Evolutionary conservation across 2,329 filamentous ascomycete genomes (phyloP), one percentile per base, ranked within the genome.

Genomic region (Pseudogymnoascus sp.): DNA sequence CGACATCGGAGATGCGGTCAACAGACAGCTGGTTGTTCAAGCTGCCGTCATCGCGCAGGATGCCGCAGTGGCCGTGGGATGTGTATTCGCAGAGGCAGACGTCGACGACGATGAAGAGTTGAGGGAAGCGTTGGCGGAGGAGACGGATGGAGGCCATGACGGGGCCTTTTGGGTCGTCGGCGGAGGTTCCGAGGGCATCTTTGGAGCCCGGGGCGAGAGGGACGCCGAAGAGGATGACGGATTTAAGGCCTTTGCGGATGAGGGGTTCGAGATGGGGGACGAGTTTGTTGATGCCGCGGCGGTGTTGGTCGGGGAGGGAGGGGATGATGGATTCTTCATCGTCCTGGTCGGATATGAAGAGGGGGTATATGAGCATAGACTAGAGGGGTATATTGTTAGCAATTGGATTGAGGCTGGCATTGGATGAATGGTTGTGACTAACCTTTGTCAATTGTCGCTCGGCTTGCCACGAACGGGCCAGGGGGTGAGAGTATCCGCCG

Each of bases 31-130:
- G 86, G 74, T 99, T 98, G 83, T 98, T 96, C 65, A 99, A 82
- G 66, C 87, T 89, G 66, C 92, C 92, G 74, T 99, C 95, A 69
- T 97, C 92, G 63, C 92, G 87, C 53, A 99, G 83, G 70, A 99
- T 97, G 61, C 95, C 95, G 74, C 95, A 99, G 80, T 99, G 95
- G 50, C 95, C 95, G 76, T 99, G 95, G 6, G 90, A 95, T 0
- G 95, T 99, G 79, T 99, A 99, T 78, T 99, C 95, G 83, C 95
- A 99, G 6, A 99, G 88, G 74, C 95, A 98, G 64, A 99, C 95
- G 74, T 99, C 95, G 65, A 89, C 87, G 68, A 89, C 88, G 70
- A 99, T 91, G 79, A 96, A 98, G 65, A 99, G 84, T 66, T 91
- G 87, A 2, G 95, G 95, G 77, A 97, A 98, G 40, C 87, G 83